Conservation (phyloP, 805 yeast species). For the Cyberlindnera mycetangii region DNA sequence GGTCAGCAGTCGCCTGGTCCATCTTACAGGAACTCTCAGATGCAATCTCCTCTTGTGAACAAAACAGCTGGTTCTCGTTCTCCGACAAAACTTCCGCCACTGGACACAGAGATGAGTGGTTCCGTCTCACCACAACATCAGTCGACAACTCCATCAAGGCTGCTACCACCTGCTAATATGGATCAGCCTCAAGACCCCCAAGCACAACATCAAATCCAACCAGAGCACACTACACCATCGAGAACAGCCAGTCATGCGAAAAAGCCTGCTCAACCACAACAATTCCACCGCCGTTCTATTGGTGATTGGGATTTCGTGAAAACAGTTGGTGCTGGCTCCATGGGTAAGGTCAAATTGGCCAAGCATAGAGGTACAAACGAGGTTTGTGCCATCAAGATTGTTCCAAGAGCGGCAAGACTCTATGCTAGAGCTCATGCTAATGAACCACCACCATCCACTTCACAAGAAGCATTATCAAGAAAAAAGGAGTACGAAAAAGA, state of each 20-base stretch:
- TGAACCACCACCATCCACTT: constrained; percentile 62
- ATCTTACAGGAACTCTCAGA: constrained; percentile 3
- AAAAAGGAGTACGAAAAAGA: constrained; percentile 77
- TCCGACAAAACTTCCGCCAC: constrained; percentile 14
- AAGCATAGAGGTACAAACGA: constrained; percentile 77
- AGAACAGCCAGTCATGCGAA: constrained; percentile 18
- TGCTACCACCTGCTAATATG: constrained; percentile 21
- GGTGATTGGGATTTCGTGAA: constrained; percentile 97
- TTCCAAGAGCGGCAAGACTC: constrained; percentile 81
- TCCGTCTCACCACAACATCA: background rate
- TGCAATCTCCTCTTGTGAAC: constrained; percentile 7
- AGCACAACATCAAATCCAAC: too few species aligned
- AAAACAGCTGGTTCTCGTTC: constrained; percentile 6
- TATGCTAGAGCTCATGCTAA: constrained; percentile 69
- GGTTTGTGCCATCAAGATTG: constrained; percentile 89
- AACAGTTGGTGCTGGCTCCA: constrained; percentile 97
- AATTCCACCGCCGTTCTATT: constrained; percentile 78
- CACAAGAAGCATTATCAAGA: constrained; percentile 54
- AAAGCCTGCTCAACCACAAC: constrained; percentile 25
- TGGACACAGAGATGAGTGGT: constrained; percentile 8
- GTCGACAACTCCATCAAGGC: constrained; percentile 6
- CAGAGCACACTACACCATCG: constrained; percentile 10
- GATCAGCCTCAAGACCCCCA: constrained; percentile 14
- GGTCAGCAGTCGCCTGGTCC: constrained; percentile 1
- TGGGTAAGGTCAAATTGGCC: constrained; percentile 98